Evolutionary conservation across 2,329 filamentous ascomycete genomes (phyloP), one percentile per base, ranked within the genome.

Genomic region (Ceratocystis albifundus): DNA sequence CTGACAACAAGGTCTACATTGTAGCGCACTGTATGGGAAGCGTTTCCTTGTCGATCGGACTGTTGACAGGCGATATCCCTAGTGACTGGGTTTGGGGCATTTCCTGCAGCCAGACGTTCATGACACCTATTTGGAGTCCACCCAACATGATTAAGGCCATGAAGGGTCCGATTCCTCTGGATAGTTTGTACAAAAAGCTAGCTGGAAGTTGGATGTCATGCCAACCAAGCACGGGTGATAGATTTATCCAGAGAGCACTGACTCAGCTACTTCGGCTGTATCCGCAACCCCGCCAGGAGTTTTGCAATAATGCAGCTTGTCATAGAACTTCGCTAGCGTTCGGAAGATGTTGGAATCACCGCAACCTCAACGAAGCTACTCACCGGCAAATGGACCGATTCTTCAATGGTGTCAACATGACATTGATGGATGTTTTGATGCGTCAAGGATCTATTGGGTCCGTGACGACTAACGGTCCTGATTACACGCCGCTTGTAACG

Each of bases 11-110:
- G 62, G 74, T 84, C 45, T 87, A 87, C 72, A 79, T 79, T 2
- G 77, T 87, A 45, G 78, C 80, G 1, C 84, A 88, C 73, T 88
- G 84, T 73, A 82, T 85, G 78, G 85, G 84, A 30, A 81, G 82
- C 55, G 82, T 87, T 0, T 82, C 84, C 1, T 78, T 83, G 65
- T 75, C 81, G 0, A 75, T 78, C 3, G 84, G 83, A n/a, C 75
- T 88, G 0, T 77, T 88, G 0, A 83, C 85, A 71, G 84, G 84
- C 46, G 82, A 80, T 0, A 82, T 87, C 64, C 81, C 82, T 0
- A 70, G 78, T 0, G 72, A 72, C 50, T 86, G 83, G 82, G 78
- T 87, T 70, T 73, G 76, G 20, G 84, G 84, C 20, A 76, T 87
- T 65, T 80, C 80, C 0, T 80, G 78, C 72, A 83, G 80, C 45